Conservation (phyloP, 1,284 basidiomycete species). For the Trichosporon coremiiforme region DNA sequence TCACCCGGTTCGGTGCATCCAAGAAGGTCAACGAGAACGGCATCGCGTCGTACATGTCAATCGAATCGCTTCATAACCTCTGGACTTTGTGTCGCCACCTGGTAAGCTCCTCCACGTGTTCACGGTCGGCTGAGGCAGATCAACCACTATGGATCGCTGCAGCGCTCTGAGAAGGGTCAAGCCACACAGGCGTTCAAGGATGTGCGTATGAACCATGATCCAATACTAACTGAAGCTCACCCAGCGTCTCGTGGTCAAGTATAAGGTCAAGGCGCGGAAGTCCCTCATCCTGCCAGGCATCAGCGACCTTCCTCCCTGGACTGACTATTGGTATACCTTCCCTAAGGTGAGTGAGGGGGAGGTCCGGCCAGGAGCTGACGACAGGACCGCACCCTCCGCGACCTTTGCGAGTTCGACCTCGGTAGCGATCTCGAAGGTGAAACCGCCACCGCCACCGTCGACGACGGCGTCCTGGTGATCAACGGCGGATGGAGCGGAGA, state of each 20-base stretch:
- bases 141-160: neutral
- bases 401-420: neutral
- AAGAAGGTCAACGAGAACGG: neutral
- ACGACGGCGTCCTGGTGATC: too few species aligned
- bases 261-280: too few species aligned
- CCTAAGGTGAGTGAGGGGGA: neutral
- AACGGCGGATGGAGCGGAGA: too few species aligned
- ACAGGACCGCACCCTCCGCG: neutral
- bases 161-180: neutral
- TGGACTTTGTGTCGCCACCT: neutral
- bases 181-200: neutral
- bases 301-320: neutral
- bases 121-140: neutral
- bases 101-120: neutral
- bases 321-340: neutral
- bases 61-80: neutral
- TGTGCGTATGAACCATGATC: neutral
- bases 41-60: neutral
- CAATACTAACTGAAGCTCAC: neutral
- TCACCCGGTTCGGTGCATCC: neutral
- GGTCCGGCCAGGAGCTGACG: neutral
- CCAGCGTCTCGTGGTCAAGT: too few species aligned
- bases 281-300: too few species aligned
- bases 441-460: too few species aligned
- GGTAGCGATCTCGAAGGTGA: too few species aligned